Evolutionary conservation across 495 filamentous ascomycete species (phyloP).

Genomic region (Aspergillus affinis): DNA sequence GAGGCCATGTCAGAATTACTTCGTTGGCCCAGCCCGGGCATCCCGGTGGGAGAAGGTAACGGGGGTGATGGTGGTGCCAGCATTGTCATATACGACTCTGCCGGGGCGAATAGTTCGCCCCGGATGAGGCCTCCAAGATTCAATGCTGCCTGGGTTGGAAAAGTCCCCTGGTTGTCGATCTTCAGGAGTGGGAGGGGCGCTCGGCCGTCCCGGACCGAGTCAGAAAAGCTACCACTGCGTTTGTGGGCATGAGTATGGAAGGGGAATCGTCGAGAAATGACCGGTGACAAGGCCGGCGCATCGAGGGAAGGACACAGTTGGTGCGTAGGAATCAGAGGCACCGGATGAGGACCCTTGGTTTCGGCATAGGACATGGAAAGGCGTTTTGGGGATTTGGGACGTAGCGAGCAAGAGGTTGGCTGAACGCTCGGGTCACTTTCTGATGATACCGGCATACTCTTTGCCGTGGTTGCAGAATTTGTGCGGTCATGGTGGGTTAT

Average conservation of each 20-base stretch:
- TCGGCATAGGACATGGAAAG: constrained; percentile 40
- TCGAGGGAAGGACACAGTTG: constrained; percentile 23
- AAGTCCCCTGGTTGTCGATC: constrained; percentile 35
- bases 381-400: constrained; percentile 57
- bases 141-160: constrained; percentile 56
- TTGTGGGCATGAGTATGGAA: constrained; percentile 59
- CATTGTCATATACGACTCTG: constrained; percentile 71
- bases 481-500: constrained; percentile 41
- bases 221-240: constrained; percentile 76
- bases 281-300: constrained; percentile 31
- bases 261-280: constrained; percentile 30
- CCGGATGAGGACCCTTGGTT: constrained; percentile 62
- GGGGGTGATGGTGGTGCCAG: constrained; percentile 62
- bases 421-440: constrained; percentile 60
- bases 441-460: constrained; percentile 44
- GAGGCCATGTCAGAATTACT: constrained; percentile 32
- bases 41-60: constrained; percentile 29
- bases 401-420: constrained; percentile 81
- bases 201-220: constrained; percentile 78
- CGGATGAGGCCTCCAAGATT: constrained; percentile 83
- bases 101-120: constrained; percentile 74
- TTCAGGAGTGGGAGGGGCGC: constrained; percentile 54
- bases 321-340: constrained; percentile 39
- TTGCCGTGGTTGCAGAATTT: constrained; percentile 42
- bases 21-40: constrained; percentile 29